Base-by-base conservation (phyloP, 805 yeast species). In the Saturnispora serradocipensis region DNA sequence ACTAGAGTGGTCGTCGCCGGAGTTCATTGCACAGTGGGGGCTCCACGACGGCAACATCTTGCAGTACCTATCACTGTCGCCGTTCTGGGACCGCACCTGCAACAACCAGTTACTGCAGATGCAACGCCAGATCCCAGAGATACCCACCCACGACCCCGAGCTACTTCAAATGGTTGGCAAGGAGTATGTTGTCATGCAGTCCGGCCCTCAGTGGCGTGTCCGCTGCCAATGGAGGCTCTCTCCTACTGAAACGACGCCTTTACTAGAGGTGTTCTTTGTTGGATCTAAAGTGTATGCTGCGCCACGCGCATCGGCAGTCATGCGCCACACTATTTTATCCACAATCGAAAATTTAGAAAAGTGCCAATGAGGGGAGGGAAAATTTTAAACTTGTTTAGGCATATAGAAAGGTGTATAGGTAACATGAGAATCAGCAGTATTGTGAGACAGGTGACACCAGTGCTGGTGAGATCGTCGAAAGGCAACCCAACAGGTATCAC, bases 1-100 rank as follows among this genome's bases (percentile, higher is more conserved):
- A 61, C 75, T 93, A 42, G 98, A 90, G 66, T 93, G 99, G 99
- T 80, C 90, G 58, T 84, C 93, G 3, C 98, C 99, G 1, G 99
- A 93, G 67, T 93, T 97, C 95, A 88, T 93, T 56, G 96, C 89
- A 64, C 78, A 83, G 49, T 82, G 82, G 64, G 97, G 96, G 0
- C 76, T 93, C 24, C 76, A 89, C 44, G 86, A 95, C 0, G 95
- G 83, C 49, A 93, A 90, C 63, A 97, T 93, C 1, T 75, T 93
- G 20, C 98, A 93, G 54, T 93, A 93, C 68, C 90, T 93, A 62
- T 74, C 97, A 4, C 87, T 88, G 59, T 87, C 96, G 2, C 99
- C 99, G 1, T 95, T 91, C 69, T 93, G 86, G 64, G 97, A 91
- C 64, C 77, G 97, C 58, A 81, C 95, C 1, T 86, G 97, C 44